Base-by-base conservation (phyloP, 1,139 yeast species). In the Magnusiomyces suaveolens region DNA sequence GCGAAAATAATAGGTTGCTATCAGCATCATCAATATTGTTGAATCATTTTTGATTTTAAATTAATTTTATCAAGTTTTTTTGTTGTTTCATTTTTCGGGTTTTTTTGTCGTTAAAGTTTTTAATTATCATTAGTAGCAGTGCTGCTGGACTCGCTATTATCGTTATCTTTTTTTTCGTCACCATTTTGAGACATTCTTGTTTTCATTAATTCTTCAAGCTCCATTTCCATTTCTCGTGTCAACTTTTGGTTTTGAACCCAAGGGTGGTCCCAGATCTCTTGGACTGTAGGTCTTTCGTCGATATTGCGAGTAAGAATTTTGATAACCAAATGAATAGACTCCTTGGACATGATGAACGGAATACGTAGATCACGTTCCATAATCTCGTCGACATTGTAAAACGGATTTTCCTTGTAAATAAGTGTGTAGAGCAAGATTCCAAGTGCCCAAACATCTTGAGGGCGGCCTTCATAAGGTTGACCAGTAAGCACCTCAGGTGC, bases 371-470 rank as follows among this genome's bases (percentile, higher is more conserved):
- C 89, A 1, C 95, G 95, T 61, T 87, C 96, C 82, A 90, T 80
- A 56, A 92, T 92, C 68, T 89, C 97, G 68, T 90, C 96, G 47
- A 89, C 94, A 66, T 88, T 88, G 69, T 88, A 88, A 65, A 90
- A 92, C 3, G 98, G 98, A 62, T 90, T 90, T 67, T 92, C 97
- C 66, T 89, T 88, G 73, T 85, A 90, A n/a, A 89, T 76, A 67
- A 92, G 78, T 0, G 97, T 92, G 71, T 89, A 92, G 24, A 92
- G 72, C 57, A 92, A 73, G 23, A 92, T 86, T 1, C 98, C 98
- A 64, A 90, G 75, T 0, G 97, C 96, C 98, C 98, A 92, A 1
- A 90, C 83, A 69, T 92, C 98, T 68, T 92, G 98, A 0, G 96
- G 92, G 66, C 81, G 84, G 23, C 98, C 98, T 56, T 82, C 87